Conservation (phyloP, 257 asterid genomes). For the Nicotiana tomentosiformis region DNA sequence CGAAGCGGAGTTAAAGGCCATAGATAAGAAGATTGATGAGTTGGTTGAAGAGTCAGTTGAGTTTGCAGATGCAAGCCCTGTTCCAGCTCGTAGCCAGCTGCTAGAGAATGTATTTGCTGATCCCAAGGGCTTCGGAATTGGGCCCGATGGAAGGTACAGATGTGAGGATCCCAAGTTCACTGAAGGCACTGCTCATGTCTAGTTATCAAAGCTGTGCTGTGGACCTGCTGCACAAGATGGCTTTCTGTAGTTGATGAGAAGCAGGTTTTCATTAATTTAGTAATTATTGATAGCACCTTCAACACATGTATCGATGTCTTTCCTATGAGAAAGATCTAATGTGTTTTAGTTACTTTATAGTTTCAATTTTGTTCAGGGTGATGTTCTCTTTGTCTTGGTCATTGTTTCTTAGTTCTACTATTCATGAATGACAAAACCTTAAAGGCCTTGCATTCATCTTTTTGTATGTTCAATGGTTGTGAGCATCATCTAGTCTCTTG, state of each 20-base stretch:
- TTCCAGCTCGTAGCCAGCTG: constrained; percentile 76
- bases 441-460: background rate
- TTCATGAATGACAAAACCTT: constrained; percentile 3
- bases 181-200: constrained; percentile 92
- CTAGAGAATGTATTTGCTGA: constrained; percentile 94
- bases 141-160: constrained; percentile 93
- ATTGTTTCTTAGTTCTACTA: background rate
- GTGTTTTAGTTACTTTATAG: constrained; percentile 13
- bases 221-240: constrained; percentile 13
- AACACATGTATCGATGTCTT: constrained; percentile 14
- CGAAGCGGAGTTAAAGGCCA: constrained; percentile 73
- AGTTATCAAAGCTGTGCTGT: constrained; percentile 11
- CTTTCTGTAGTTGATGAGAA: constrained; percentile 9
- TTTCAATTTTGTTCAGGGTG: constrained; percentile 14
- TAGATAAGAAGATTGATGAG: constrained; percentile 82
- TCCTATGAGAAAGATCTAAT: constrained; percentile 16
- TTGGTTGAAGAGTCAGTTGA: constrained; percentile 85
- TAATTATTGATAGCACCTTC: constrained; percentile 15
- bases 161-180: constrained; percentile 98
- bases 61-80: constrained; percentile 85
- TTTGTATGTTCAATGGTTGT: background rate
- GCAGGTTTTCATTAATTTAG: constrained; percentile 16
- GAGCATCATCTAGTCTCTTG: background rate
- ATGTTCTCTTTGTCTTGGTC: background rate
- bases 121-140: constrained; percentile 88